Percentiles rank a stretch among this genome's conserved stretches.
phyloP scores from a whole-genome alignment of 371 early-diverging fungal genomes.

The Lichtheimia corymbifera region DNA sequence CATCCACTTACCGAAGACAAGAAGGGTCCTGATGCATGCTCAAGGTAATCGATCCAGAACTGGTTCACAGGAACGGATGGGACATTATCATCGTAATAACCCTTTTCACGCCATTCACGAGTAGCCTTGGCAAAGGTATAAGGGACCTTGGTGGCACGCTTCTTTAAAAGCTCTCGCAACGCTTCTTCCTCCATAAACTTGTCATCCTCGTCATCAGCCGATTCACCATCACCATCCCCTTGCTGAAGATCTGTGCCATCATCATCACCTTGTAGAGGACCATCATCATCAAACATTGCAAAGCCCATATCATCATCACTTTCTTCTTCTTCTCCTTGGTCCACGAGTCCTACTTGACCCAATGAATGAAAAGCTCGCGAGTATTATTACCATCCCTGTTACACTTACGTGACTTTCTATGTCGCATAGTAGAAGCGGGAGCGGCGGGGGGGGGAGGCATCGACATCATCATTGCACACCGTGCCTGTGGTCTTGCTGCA shows the following conservation, averaged over 20 bases:
- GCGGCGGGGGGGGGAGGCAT: too few species aligned
- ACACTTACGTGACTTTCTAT: too few species aligned
- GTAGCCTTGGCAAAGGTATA: slow-evolving; percentile 29
- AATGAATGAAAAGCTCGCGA: too few species aligned
- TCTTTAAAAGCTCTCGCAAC: slow-evolving; percentile 21
- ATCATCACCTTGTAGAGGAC: background rate
- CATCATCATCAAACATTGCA: background rate
- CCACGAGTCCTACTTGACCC: background rate
- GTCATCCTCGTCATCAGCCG: slow-evolving; percentile 14
- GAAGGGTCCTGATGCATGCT: slow-evolving; percentile 24
- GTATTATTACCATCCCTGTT: too few species aligned
- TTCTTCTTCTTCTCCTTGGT: slow-evolving; percentile 1
- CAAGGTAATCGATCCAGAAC: slow-evolving; percentile 58
- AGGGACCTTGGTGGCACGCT: slow-evolving; percentile 14
- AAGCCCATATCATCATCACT: slow-evolving; percentile 2
- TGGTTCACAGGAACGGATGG: slow-evolving; percentile 22
- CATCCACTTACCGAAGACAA: slow-evolving; percentile 38
- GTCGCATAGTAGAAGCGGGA: too few species aligned
- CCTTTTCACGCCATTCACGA: slow-evolving; percentile 36
- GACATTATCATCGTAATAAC: slow-evolving; percentile 5
- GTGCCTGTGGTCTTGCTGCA: too few species aligned
- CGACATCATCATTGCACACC: too few species aligned
- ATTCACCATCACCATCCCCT: slow-evolving; percentile 15
- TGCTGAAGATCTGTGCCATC: background rate
- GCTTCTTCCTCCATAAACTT: slow-evolving; percentile 14